Evolutionary conservation across 148 eudicot genomes (phyloP), one percentile per base, ranked within the genome.

Genomic region (Drosera capensis): DNA sequence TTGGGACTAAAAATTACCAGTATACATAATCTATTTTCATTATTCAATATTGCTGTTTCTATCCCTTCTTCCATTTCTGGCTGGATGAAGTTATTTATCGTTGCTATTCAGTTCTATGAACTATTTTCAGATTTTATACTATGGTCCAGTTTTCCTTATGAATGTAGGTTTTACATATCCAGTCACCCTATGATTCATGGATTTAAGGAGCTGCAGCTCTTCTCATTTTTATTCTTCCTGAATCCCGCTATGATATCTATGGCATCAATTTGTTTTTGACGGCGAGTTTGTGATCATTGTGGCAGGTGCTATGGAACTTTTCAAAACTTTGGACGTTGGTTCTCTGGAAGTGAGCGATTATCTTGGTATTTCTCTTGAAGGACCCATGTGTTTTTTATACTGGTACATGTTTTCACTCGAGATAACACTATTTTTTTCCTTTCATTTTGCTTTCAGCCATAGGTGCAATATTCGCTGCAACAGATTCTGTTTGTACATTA

Each of bases 401-500:
- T 14, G 1, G 18, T 38, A 35, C 18, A 28, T 14, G 21, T 21
- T 22, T 1, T 25, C 41, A 14, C 14, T 56, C 48, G 57, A 17
- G 43, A 13, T 40, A 19, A 13, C 42, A 64, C 53, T 43, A 43
- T 36, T 52, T 47, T 57, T 36, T 52, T 47, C 54, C n/a, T 36
- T 46, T 41, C 36, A 18, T 26, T 29, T 43, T 52, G n/a, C 28
- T 54, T 70, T 62, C 67, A 82, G 94, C 86, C 43, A 72, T 82
- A 48, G 94, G 86, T 45, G 86, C 86, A 8, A 78, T 82, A 62
- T 82, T 78, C 40, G 79, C 86, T 47, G 86, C 86, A 41, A 82
- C 94, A n/a, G 90, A 80, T 55, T 80, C 90, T 26, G 90, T 80
- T 55, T 80, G 84, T 78, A 80, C 90, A 11, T 72, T 82, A 52